A percentile compares a stretch with the other conserved stretches of the same genome.
Evolutionary conservation across 768 basidiomycete species (phyloP).

Genomic region (Holtermanniella nyarrowii): DNA sequence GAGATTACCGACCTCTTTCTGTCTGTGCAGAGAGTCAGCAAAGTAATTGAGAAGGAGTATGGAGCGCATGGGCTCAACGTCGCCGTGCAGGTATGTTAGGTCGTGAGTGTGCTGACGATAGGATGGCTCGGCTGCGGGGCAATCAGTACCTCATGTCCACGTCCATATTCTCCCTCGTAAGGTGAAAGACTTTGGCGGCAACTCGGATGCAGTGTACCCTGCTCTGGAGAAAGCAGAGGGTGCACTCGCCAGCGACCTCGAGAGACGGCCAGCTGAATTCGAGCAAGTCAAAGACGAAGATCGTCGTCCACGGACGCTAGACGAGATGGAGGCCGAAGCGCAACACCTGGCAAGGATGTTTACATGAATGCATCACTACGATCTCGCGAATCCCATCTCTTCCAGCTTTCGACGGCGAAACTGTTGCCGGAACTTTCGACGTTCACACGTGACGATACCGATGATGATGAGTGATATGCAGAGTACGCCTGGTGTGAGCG

Average conservation of each 20-base stretch:
- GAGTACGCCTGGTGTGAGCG: constrained; percentile 52
- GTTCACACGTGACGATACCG: constrained; percentile 73
- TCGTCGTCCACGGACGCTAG: constrained; percentile 51
- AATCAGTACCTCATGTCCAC: constrained; percentile 87
- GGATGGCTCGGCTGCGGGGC: constrained; percentile 82
- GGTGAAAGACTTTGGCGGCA: constrained; percentile 43
- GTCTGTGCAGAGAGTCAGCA: constrained; percentile 67
- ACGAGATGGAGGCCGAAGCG: constrained; percentile 73
- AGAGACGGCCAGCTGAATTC: neutral
- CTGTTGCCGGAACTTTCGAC: constrained; percentile 76
- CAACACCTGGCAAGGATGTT: neutral
- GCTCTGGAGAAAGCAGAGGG: constrained; percentile 51
- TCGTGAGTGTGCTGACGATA: constrained; percentile 27
- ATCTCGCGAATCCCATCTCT: constrained; percentile 10
- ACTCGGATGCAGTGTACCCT: constrained; percentile 49
- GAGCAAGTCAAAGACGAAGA: constrained; percentile 48
- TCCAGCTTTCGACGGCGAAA: constrained; percentile 33
- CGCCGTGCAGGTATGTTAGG: constrained; percentile 63
- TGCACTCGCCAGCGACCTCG: constrained; percentile 27
- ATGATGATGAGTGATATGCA: constrained; percentile 72
- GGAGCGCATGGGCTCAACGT: constrained; percentile 73
- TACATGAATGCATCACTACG: neutral
- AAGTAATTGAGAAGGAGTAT: constrained; percentile 69
- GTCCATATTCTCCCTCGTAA: constrained; percentile 84
- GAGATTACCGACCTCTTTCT: constrained; percentile 74